phyloP scores from a whole-genome alignment of 805 yeast genomes.

The Saccharomycopsis schoenii region DNA sequence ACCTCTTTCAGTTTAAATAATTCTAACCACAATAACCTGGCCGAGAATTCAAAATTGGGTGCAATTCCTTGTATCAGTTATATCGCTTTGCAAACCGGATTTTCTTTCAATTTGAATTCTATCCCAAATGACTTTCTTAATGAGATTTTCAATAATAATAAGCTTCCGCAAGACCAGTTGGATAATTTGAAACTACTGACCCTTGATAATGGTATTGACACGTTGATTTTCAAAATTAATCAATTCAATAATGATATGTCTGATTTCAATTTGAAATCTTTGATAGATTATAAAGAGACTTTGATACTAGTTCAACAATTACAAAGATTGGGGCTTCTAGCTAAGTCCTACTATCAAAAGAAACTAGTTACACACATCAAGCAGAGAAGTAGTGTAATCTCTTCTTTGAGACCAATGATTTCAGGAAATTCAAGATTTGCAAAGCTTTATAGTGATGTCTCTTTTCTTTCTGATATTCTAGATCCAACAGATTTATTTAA shows the following conservation, averaged over 20 bases:
- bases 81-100: slow-evolving; percentile 10
- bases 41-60: slow-evolving; percentile 2
- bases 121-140: slow-evolving; percentile 10
- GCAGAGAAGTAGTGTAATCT: slow-evolving; percentile 5
- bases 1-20: background rate
- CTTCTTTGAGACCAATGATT: background rate
- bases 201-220: background rate
- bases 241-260: slow-evolving; percentile 8
- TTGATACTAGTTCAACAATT: slow-evolving; percentile 11
- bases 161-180: slow-evolving; percentile 7
- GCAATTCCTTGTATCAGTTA: slow-evolving; percentile 10
- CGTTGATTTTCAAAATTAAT: background rate
- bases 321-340: slow-evolving; percentile 5
- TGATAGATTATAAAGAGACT: slow-evolving; percentile 4
- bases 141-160: slow-evolving; percentile 4
- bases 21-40: background rate
- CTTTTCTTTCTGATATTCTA: slow-evolving; percentile 12
- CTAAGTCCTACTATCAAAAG: slow-evolving; percentile 9
- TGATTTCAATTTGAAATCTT: background rate
- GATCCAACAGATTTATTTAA: slow-evolving; percentile 16
- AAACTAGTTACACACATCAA: slow-evolving; percentile 2
- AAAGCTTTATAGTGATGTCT: slow-evolving; percentile 5
- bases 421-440: slow-evolving; percentile 1
- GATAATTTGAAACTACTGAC: slow-evolving; percentile 1
- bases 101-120: slow-evolving; percentile 10